Base-by-base conservation (phyloP, 208 protist species). In the Kentomonas sorsogonicus region DNA sequence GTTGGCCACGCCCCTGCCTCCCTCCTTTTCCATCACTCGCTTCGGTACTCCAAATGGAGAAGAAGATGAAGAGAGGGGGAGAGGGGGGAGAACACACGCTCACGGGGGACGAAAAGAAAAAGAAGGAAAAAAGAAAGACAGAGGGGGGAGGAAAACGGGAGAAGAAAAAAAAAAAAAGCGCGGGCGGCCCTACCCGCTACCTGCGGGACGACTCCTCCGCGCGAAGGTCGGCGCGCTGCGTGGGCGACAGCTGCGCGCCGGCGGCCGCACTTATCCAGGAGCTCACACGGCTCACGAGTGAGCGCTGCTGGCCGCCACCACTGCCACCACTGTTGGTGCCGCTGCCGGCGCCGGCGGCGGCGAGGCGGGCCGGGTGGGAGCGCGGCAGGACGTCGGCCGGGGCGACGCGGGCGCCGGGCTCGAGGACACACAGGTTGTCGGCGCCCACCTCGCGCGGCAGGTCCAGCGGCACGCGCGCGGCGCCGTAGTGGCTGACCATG, bases 381-480 rank as follows among this genome's bases (percentile, higher is more conserved):
- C 26, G 60, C 5, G 88, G 88, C 34, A 95, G 72, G 52, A 79
- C 83, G 50, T 66, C 56, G 48, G 59, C 72, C 40, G 75, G 30
- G 11, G 58, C 60, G 53, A 93, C 92, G 52, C 61, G 58, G 23
- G 60, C 65, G n/a, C 78, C 79, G 0, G 89, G 80, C 7, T 74
- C 58, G 6, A 95, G 66, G 31, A 93, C 69, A 47, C 68, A 69
- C 40, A 95, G 89, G 55, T 80, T 88, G 22, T 73, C 59, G 33
- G 54, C n/a, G 46, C 79, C 72, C 16, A 91, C 74, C 66, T 93
- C 89, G 38, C 66, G 45, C 15, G 74, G 72, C 53, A 95, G 66
- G 70, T 95, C 85, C 38, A 95, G 93, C 43, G 73, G 81, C 39
- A 93, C 72, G 47, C 84, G 84, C 33, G 76, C 53, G 18, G 63